phyloP scores from a whole-genome alignment of 108 stramenopile genomes.

The Skeletonema tropicum region DNA sequence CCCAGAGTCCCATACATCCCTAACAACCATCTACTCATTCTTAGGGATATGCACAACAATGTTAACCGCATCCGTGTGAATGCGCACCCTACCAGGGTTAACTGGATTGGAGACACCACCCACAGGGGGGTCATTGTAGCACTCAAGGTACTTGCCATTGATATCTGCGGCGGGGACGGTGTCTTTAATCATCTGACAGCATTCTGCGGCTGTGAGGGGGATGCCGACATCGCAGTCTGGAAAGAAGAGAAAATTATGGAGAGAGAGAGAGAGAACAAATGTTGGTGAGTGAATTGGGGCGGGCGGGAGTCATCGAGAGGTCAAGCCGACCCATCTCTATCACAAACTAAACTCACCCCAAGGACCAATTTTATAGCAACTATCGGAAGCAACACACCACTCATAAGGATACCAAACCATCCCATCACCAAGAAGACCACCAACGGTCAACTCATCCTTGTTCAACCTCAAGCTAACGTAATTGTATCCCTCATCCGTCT shows the following conservation, averaged over 20 bases:
- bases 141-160: background rate
- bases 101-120: background rate
- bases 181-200: background rate
- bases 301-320: no score
- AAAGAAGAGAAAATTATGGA: background rate
- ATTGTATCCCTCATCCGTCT: background rate
- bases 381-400: background rate
- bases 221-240: constrained; percentile 1
- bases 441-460: background rate
- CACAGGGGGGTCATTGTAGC: background rate
- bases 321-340: no score
- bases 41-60: background rate
- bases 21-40: background rate
- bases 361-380: background rate
- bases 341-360: background rate
- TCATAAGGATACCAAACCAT: background rate
- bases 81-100: background rate
- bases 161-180: background rate
- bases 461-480: background rate
- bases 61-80: background rate
- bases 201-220: background rate
- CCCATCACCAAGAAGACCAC: background rate
- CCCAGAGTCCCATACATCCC: background rate
- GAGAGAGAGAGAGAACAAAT: background rate
- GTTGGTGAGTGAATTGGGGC: no score